Base-by-base conservation (phyloP, 345 rosid genomes). In the Cardiospermum halicacabum region DNA sequence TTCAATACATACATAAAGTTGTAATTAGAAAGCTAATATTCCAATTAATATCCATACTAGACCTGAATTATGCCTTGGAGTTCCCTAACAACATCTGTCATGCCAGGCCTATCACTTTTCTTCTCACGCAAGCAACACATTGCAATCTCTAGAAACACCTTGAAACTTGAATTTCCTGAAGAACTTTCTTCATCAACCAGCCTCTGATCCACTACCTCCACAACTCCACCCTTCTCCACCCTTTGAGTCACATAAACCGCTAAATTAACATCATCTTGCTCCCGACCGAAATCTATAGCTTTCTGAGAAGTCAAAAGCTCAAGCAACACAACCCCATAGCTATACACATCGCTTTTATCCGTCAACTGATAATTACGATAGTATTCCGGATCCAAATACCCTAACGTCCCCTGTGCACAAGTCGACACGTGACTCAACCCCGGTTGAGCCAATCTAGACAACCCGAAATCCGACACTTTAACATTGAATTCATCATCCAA, bases 361-460 rank as follows among this genome's bases (percentile, higher is more conserved):
- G 81, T 76, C 5, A 85, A 67, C 73, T 82, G 85, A 71, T 85
- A 82, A 75, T 75, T 85, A 16, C 82, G 75, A 40, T 80, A 85
- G 72, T 82, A 82, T 25, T 83, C 88, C 7, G 85, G 88, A 62
- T 85, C 91, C 48, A 85, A 59, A 75, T 85, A 85, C 13, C 91
- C 91, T 1, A 85, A 49, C 8, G 91, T 83, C 16, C 88, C 91
- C 27, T 81, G 88, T 27, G 88, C 88, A 69, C 88, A 83, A 15
- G 91, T 83, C 5, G 91, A 83, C 15, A 83, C 86, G 66, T 85
- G 91, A 56, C 86, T 83, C 32, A 83, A 71, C 19, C 83, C 91
- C 0, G 86, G 85, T 11, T 15, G 51, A 62, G 91, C 91, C 47
- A 83, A 67, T 32, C 91, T 75, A 2, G 91, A 85, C 36, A 85